phyloP scores from a whole-genome alignment of 2,329 filamentous ascomycete species.

The Botrytis hyacinthi region DNA sequence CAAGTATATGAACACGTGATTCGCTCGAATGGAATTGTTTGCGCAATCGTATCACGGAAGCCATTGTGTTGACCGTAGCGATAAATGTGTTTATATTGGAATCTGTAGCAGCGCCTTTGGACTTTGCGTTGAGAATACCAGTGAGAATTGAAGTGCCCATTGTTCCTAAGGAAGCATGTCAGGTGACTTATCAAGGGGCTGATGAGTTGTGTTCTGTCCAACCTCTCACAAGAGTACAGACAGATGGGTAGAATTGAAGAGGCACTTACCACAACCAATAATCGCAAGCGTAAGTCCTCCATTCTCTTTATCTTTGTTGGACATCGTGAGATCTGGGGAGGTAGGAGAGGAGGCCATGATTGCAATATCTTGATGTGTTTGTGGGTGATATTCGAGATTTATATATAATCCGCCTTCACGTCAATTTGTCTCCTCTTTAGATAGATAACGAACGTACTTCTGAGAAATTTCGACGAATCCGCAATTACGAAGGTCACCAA shows the following conservation, averaged over 20 bases:
- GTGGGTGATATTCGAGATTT: neutral
- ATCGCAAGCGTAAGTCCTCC: conserved; percentile 14
- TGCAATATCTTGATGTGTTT: neutral
- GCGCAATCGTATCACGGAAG: conserved; percentile 40
- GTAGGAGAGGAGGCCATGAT: conserved; percentile 4
- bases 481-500: neutral
- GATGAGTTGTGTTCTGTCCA: neutral
- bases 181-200: neutral
- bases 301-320: neutral
- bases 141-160: conserved; percentile 35
- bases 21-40: conserved; percentile 38
- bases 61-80: conserved; percentile 44
- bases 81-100: conserved; percentile 39
- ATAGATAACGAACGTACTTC: neutral
- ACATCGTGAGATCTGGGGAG: neutral
- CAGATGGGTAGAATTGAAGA: neutral
- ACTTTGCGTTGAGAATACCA: conserved; percentile 31
- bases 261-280: conserved; percentile 12
- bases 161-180: conserved; percentile 25
- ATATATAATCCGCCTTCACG: neutral
- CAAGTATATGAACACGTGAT: conserved; percentile 35
- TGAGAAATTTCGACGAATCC: neutral
- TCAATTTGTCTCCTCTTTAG: neutral
- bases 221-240: neutral
- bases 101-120: conserved; percentile 15